Evolutionary conservation across 163 green algal genomes (phyloP), one percentile per base, ranked within the genome.

Genomic region (Chloromonas sp.): DNA sequence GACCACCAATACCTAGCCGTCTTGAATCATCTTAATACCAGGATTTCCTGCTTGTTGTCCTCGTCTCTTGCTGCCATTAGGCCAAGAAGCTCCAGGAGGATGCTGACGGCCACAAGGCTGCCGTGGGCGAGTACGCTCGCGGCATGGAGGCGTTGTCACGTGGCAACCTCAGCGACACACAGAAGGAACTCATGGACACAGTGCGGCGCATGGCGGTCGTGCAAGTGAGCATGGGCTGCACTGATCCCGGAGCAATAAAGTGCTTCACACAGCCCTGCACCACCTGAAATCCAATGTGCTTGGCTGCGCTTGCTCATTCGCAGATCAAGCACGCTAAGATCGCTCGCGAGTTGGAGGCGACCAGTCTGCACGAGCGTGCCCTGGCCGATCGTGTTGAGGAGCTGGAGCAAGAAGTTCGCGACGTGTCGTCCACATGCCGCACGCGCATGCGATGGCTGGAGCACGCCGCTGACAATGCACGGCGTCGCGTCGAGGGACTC

Each of bases 241-340:
- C 36, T 36, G 36, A 36, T 36, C 36, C 36, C 13, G 70, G 70
- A 82, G 78, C 14, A 60, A 60, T 61, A 11, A 58, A 82, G 11
- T 74, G 66, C 66, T 74, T 11, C 66, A 74, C 5, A 5, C 5
- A 11, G 66, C 5, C 66, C 66, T 74, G 66, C 5, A 11, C 66
- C 66, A 74, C 66, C 66, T 74, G 66, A 5, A 74, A 5, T 15
- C 5, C 66, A 11, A 5, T 74, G 5, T 5, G 66, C 66, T 15
- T 74, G 66, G 5, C 66, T 11, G 11, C 66, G 5, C 66, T 74
- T 11, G 11, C 66, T 15, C 11, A 74, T 74, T 5, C 66, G 82
- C 87, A 94, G 91, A 87, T 93, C 86, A 91, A 91, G 81, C 88
- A 94, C 78, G 89, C 92, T 15, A 91, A 90, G 87, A 58, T 95